Conservation (phyloP, 1,284 basidiomycete genomes). For the Singerocomus rubriflavus region DNA sequence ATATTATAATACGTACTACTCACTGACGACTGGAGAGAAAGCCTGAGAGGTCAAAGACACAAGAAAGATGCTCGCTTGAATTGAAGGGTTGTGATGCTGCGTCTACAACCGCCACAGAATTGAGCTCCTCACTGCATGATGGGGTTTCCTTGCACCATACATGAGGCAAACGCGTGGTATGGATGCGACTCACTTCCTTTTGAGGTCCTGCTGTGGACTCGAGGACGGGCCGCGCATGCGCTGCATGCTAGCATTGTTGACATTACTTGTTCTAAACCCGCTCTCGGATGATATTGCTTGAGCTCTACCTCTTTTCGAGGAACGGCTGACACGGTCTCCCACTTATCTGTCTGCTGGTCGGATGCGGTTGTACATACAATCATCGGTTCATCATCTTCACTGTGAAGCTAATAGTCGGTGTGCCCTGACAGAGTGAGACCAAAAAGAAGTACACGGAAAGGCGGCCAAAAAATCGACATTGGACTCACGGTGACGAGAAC, state of each 20-base stretch:
- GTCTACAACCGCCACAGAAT: background rate
- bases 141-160: conserved; percentile 6
- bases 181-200: background rate
- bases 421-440: no score
- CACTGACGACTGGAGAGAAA: conserved; percentile 7
- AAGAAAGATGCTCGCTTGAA: background rate
- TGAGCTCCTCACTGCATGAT: conserved; percentile 4
- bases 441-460: no score
- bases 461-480: no score
- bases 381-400: no score
- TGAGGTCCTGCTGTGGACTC: background rate
- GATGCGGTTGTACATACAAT: conserved; percentile 4
- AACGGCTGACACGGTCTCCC: background rate
- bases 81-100: conserved; percentile 2
- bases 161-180: conserved; percentile 25
- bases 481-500: no score
- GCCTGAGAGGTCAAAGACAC: background rate
- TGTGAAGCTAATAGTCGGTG: no score
- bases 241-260: no score
- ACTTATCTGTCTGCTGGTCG: background rate
- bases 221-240: background rate
- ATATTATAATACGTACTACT: conserved; percentile 4
- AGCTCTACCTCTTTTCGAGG: background rate
- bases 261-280: background rate
- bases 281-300: background rate